Conservation (phyloP, 169 alveolate species). For the Amoebophrya sp. region DNA sequence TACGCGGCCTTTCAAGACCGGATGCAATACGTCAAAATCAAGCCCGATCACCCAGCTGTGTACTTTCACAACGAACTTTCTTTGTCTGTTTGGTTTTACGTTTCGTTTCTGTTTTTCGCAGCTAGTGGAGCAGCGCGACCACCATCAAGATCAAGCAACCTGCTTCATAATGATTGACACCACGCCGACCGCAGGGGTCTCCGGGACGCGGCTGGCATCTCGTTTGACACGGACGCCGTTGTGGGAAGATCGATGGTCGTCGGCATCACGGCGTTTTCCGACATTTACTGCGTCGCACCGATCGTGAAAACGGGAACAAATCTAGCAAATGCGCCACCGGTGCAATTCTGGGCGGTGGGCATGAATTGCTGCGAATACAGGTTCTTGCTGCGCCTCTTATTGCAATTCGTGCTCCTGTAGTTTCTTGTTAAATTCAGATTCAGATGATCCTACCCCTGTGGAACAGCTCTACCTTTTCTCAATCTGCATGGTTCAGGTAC, state of each 20-base stretch:
- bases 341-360: neutral
- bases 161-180: too few species aligned
- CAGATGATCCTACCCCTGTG: too few species aligned
- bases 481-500: too few species aligned
- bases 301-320: neutral
- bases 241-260: neutral
- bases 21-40: neutral
- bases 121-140: too few species aligned
- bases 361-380: neutral
- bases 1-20: neutral
- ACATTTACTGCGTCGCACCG: neutral
- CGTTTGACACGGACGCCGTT: neutral
- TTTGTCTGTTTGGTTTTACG: too few species aligned
- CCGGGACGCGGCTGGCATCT: neutral
- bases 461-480: neutral
- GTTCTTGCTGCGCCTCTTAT: neutral
- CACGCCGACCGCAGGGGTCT: too few species aligned
- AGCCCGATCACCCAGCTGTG: neutral
- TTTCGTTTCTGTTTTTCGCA: too few species aligned
- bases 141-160: too few species aligned
- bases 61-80: too few species aligned
- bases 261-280: neutral
- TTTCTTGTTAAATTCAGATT: neutral
- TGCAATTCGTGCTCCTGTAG: neutral
- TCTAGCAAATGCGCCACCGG: neutral